phyloP scores from a whole-genome alignment of 306 rosid genomes.

The Fragaria ananassa region DNA sequence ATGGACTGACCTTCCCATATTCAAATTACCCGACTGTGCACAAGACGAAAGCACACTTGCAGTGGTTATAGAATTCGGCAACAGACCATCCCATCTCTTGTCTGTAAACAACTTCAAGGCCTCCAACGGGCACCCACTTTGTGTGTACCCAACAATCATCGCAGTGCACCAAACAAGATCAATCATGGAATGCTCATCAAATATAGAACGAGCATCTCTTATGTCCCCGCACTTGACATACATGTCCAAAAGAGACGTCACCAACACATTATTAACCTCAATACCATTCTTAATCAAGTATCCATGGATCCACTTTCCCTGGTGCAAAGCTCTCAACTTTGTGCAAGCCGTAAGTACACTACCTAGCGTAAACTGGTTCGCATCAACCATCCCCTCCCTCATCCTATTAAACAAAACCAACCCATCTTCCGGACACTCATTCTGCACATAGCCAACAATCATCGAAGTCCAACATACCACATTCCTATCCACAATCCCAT shows the following conservation, averaged over 20 bases:
- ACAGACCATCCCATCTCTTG: conserved; percentile 36
- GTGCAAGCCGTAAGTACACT: conserved; percentile 55
- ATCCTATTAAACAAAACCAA: conserved; percentile 53
- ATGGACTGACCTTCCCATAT: conserved; percentile 55
- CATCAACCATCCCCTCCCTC: conserved; percentile 55
- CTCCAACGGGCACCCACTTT: conserved; percentile 45
- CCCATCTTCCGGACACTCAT: conserved; percentile 54
- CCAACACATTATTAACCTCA: conserved; percentile 36
- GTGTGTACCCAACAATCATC: conserved; percentile 74
- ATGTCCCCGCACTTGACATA: conserved; percentile 65
- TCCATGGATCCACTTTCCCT: conserved; percentile 77
- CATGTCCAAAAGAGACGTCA: conserved; percentile 56
- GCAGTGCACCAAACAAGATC: conserved; percentile 82
- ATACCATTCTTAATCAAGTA: conserved; percentile 49
- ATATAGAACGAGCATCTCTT: conserved; percentile 55
- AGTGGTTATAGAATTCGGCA: conserved; percentile 59
- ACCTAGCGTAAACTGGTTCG: conserved; percentile 55
- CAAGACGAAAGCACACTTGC: conserved; percentile 72
- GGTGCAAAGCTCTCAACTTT: conserved; percentile 54
- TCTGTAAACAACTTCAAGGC: conserved; percentile 50
- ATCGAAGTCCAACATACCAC: conserved; percentile 78
- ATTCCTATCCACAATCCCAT: conserved; percentile 41
- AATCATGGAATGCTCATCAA: conserved; percentile 37
- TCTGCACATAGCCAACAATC: conserved; percentile 73
- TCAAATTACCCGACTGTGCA: conserved; percentile 41